Conservation (phyloP, 2,329 filamentous ascomycete species). For the Fusarium pseudoanthophilum region DNA sequence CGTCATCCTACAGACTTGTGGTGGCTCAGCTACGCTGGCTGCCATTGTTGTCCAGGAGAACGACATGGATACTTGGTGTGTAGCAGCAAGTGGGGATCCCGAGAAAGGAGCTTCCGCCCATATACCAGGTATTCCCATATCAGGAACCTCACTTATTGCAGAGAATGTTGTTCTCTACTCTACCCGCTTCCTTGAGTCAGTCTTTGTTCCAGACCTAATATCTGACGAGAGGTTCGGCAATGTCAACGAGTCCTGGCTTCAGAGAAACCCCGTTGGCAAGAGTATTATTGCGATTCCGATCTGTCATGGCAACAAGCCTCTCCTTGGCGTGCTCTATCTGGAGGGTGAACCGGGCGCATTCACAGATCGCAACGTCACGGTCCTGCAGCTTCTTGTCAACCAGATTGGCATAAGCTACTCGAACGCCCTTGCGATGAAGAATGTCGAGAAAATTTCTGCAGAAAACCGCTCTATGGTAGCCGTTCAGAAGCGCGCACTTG, state of each 20-base stretch:
- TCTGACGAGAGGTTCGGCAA: constrained; percentile 83
- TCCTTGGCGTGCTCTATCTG: constrained; percentile 80
- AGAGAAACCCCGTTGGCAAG: constrained; percentile 74
- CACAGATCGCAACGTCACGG: constrained; percentile 76
- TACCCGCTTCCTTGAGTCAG: constrained; percentile 78
- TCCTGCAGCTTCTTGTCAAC: constrained; percentile 77
- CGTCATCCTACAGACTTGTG: constrained; percentile 82
- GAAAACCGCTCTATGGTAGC: constrained; percentile 83
- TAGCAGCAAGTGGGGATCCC: constrained; percentile 78
- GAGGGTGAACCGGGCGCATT: constrained; percentile 81
- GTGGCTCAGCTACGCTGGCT: constrained; percentile 74
- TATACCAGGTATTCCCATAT: constrained; percentile 71
- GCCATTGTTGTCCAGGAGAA: constrained; percentile 80
- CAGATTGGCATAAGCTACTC: constrained; percentile 80
- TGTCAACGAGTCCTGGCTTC: constrained; percentile 75
- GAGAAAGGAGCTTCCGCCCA: constrained; percentile 75
- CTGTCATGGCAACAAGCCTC: constrained; percentile 73
- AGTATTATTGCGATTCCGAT: constrained; percentile 85
- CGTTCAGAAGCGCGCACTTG: constrained; percentile 78
- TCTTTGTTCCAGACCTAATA: constrained; percentile 79
- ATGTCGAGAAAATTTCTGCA: constrained; percentile 80
- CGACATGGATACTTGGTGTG: constrained; percentile 71
- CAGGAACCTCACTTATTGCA: constrained; percentile 74
- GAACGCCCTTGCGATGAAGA: constrained; percentile 74
- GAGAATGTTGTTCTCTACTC: constrained; percentile 82